phyloP scores from a whole-genome alignment of 163 green algal genomes.

The Prototheca stagnorum region DNA sequence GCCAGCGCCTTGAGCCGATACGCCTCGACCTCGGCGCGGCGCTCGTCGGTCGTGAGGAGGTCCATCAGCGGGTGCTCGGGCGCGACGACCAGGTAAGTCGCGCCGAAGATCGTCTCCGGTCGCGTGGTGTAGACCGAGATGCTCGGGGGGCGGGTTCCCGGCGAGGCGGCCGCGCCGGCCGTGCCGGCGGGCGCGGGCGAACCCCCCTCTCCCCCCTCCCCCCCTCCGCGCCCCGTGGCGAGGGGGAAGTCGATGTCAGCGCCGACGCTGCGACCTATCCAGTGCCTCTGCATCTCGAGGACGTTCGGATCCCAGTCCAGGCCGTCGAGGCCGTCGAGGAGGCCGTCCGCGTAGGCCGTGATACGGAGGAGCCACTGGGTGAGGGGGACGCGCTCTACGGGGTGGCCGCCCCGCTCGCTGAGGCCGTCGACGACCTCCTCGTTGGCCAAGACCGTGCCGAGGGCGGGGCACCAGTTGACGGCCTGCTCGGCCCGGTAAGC shows the following conservation, averaged over 20 bases:
- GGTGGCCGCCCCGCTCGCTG: slow-evolving; percentile 73
- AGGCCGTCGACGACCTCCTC: slow-evolving; percentile 84
- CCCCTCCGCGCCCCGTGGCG: neutral
- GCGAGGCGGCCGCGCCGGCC: neutral
- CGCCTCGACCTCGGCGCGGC: slow-evolving; percentile 28
- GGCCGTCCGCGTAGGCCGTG: slow-evolving; percentile 79
- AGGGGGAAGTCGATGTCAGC: slow-evolving; percentile 27
- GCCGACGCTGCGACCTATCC: slow-evolving; percentile 86
- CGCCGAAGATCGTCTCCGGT: slow-evolving; percentile 90
- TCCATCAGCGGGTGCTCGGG: slow-evolving; percentile 81
- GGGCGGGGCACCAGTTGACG: slow-evolving; percentile 96
- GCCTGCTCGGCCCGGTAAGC: slow-evolving; percentile 91
- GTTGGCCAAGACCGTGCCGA: slow-evolving; percentile 94
- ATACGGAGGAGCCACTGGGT: slow-evolving; percentile 96
- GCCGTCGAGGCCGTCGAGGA: slow-evolving; percentile 78
- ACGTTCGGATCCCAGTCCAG: slow-evolving; percentile 92
- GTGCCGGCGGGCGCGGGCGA: neutral
- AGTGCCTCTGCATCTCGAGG: slow-evolving; percentile 99
- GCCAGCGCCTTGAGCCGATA: slow-evolving; percentile 54
- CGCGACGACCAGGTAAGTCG: slow-evolving; percentile 91
- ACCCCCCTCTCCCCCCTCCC: neutral
- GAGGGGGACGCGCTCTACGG: slow-evolving; percentile 86
- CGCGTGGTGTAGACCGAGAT: slow-evolving; percentile 63
- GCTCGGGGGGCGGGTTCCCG: slow-evolving; percentile 1
- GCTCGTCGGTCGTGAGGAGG: slow-evolving; percentile 29